phyloP scores from a whole-genome alignment of 306 rosid species.

The Vigna trinervia region DNA sequence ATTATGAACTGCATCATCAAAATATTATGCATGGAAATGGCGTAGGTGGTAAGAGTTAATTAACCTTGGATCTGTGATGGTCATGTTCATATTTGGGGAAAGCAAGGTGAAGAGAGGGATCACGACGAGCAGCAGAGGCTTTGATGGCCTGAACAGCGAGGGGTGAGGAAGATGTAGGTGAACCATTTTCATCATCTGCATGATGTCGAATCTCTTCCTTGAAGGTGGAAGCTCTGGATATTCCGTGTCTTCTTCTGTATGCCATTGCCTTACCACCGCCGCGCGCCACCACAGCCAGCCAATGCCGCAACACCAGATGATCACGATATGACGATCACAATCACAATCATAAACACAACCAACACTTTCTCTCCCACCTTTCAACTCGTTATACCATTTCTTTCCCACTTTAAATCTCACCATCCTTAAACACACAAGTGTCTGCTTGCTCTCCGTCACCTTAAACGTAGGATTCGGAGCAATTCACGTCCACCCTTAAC shows the following conservation, averaged over 20 bases:
- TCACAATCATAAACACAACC: background rate
- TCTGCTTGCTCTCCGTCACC: slow-evolving; percentile 13
- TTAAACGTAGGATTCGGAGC: slow-evolving; percentile 44
- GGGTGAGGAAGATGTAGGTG: slow-evolving; percentile 40
- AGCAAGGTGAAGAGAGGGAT: slow-evolving; percentile 58
- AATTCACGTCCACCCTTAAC: slow-evolving; percentile 32
- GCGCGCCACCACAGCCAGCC: background rate
- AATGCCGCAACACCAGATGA: background rate
- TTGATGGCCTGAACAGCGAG: slow-evolving; percentile 86
- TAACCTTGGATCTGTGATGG: slow-evolving; percentile 62
- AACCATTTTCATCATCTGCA: background rate
- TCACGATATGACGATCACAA: background rate
- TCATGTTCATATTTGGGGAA: slow-evolving; percentile 45
- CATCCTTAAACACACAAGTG: slow-evolving; percentile 37
- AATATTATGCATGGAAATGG: background rate
- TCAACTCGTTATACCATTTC: slow-evolving; percentile 26
- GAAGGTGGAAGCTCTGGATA: slow-evolving; percentile 74
- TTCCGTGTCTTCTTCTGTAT: slow-evolving; percentile 80
- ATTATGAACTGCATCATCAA: background rate
- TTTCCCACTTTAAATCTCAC: slow-evolving; percentile 21
- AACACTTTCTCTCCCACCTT: slow-evolving; percentile 3
- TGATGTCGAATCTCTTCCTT: slow-evolving; percentile 62
- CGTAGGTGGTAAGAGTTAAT: no score
- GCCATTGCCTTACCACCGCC: slow-evolving; percentile 58
- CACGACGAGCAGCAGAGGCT: slow-evolving; percentile 66